These are phyloP conservation scores for Puccinia triticina DNA, from an alignment of 1,284 basidiomycete species.

Conservation along the genomic window DNA sequence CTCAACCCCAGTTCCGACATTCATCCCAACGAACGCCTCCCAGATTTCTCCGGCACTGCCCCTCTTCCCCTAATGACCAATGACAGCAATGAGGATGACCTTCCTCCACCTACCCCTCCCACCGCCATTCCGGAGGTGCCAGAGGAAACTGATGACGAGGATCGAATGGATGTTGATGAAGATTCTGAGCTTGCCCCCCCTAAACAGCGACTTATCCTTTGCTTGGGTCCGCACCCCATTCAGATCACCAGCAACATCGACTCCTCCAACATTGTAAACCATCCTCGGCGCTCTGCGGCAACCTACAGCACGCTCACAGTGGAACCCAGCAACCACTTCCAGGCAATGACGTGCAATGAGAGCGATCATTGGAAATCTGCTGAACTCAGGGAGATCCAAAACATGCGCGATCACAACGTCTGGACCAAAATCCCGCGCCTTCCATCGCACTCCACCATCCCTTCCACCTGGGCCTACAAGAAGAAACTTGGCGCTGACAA, in stretches of 20 bases:
- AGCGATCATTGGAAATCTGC: neutral
- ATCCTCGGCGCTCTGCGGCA: neutral
- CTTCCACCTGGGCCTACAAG: neutral
- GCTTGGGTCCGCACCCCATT: neutral
- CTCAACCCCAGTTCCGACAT: neutral
- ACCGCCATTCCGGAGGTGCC: no score
- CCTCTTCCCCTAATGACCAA: neutral
- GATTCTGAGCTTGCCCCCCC: no score
- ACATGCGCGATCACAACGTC: neutral
- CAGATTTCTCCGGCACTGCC: neutral
- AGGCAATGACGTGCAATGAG: neutral
- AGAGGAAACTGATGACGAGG: no score
- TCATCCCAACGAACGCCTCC: neutral
- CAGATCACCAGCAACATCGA: neutral
- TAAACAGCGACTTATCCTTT: no score
- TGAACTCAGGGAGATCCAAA: neutral
- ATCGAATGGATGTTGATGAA: no score
- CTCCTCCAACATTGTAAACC: neutral
- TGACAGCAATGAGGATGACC: no score
- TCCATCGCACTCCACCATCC: neutral
- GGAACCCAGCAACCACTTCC: neutral
- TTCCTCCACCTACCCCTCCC: no score
- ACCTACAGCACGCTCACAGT: neutral
- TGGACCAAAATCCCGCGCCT: neutral
- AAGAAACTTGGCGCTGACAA: neutral